Evolutionary conservation across 1,284 basidiomycete genomes (phyloP), one percentile per base, ranked within the genome.

Genomic region (Fomitopsis palustris): DNA sequence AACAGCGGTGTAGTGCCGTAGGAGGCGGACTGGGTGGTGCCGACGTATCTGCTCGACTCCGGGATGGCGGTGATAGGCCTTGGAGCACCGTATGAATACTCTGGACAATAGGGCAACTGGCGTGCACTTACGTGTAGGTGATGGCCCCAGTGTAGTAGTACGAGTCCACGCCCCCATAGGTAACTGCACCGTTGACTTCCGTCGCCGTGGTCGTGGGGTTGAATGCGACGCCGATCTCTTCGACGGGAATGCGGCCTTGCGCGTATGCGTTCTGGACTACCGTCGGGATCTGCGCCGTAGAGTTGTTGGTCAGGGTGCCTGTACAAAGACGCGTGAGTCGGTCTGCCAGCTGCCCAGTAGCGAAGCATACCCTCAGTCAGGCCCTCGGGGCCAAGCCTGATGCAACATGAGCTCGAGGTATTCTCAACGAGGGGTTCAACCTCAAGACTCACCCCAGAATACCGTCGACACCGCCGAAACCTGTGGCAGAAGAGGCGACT

Each of bases 121-220:
- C n/a, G n/a, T n/a, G n/a, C n/a, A 55, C 31, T 38, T 61, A 83
- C 78, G 75, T 72, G 69, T 77, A 84, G 51, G 67, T 69, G 53
- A 86, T 68, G 14, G 70, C 54, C 3, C 81, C 80, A n/a, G 77
- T 80, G 73, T 78, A 79, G 67, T 81, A 82, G 64, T 62, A 70
- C 27, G 73, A 55, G 63, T 85, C 81, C 42, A 72, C 70, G 38
- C 80, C 81, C 59, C 83, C 83, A 70, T 76, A 72, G 12, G 69
- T 70, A 29, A 75, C 57, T 59, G 72, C 67, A 29, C 67, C 72
- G 57, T 71, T 74, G 19, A 64, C 62, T 49, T 53, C 53, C 4
- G 53, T 10, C 0, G 61, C 56, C 8, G 66, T 58, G 14, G 66
- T 76, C 1, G 80, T 78, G 23, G 77, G 78, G 27, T 65, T 69